These are phyloP conservation scores for Aspergillus tanneri DNA, from an alignment of 2,329 filamentous ascomycete genomes.

Conservation along the genomic window DNA sequence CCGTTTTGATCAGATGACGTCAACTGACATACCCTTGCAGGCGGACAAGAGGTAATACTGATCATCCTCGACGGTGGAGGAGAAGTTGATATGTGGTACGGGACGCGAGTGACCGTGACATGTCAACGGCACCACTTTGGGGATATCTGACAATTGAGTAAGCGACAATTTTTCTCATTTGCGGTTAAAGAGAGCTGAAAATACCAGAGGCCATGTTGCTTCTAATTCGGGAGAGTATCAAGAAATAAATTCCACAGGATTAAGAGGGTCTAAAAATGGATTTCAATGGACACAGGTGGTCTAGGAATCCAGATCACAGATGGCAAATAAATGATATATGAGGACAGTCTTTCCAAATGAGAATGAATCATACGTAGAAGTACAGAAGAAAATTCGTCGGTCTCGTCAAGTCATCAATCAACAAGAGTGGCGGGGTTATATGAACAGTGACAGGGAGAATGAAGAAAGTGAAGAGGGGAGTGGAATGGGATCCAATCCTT, in stretches of 20 bases:
- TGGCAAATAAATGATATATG: constrained; percentile 11
- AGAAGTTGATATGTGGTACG: constrained; percentile 89
- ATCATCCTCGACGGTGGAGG: constrained; percentile 75
- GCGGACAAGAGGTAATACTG: constrained; percentile 91
- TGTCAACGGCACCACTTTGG: constrained; percentile 76
- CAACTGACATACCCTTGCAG: constrained; percentile 68
- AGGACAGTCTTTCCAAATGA: constrained; percentile 13
- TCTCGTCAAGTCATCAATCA: constrained; percentile 43
- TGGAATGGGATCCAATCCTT: neutral
- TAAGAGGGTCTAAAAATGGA: neutral
- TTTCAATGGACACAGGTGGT: neutral
- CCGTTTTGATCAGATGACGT: neutral
- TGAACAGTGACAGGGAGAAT: constrained; percentile 14
- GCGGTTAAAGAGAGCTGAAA: neutral
- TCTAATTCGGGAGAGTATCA: constrained; percentile 3
- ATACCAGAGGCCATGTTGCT: constrained; percentile 21
- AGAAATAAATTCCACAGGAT: constrained; percentile 1
- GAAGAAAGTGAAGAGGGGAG: constrained; percentile 6
- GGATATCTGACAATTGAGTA: constrained; percentile 35
- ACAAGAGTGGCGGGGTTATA: constrained; percentile 21
- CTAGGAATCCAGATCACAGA: constrained; percentile 1
- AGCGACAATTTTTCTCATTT: neutral
- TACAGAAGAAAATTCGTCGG: constrained; percentile 40
- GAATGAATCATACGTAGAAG: constrained; percentile 23
- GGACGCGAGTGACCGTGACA: constrained; percentile 93